A percentile compares a stretch with the other conserved stretches of the same genome.
These are phyloP conservation scores for Phytopythium vexans DNA, from an alignment of 352 stramenopile species.

Conservation along the genomic window DNA sequence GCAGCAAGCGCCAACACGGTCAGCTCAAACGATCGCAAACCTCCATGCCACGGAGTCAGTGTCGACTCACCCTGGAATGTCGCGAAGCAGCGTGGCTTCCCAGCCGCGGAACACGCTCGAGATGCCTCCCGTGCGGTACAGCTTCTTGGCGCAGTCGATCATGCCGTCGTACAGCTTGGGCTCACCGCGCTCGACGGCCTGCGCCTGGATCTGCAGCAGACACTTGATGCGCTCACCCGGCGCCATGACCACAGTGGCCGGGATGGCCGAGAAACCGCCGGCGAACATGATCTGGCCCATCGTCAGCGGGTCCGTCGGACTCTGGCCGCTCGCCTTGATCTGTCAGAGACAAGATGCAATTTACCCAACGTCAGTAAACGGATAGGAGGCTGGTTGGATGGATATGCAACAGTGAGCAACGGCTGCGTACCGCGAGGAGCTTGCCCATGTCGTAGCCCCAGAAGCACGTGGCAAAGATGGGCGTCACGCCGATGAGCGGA, in stretches of 20 bases:
- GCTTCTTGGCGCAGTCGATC: conserved; percentile 92
- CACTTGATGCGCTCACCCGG: conserved; percentile 97
- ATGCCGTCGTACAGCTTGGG: conserved; percentile 92
- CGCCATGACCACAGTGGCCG: conserved; percentile 91
- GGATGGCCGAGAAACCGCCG: conserved; percentile 88
- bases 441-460: conserved; percentile 98
- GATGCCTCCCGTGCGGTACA: conserved; percentile 91
- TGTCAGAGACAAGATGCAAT: conserved; percentile 15
- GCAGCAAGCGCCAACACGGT: conserved; percentile 14
- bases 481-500: conserved; percentile 92
- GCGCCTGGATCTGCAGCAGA: conserved; percentile 91
- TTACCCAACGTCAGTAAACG: neutral
- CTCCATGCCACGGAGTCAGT: neutral
- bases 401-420: neutral
- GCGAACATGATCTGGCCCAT: conserved; percentile 89
- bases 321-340: conserved; percentile 62
- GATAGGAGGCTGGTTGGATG: conserved; percentile 2
- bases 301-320: conserved; percentile 54
- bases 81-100: conserved; percentile 92
- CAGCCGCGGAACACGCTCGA: conserved; percentile 94
- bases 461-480: conserved; percentile 97
- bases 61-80: conserved; percentile 87
- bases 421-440: conserved; percentile 73
- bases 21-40: neutral
- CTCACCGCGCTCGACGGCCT: conserved; percentile 73